Conservation (phyloP, 2,329 filamentous ascomycete species). For the Beauveria pseudobassiana region DNA sequence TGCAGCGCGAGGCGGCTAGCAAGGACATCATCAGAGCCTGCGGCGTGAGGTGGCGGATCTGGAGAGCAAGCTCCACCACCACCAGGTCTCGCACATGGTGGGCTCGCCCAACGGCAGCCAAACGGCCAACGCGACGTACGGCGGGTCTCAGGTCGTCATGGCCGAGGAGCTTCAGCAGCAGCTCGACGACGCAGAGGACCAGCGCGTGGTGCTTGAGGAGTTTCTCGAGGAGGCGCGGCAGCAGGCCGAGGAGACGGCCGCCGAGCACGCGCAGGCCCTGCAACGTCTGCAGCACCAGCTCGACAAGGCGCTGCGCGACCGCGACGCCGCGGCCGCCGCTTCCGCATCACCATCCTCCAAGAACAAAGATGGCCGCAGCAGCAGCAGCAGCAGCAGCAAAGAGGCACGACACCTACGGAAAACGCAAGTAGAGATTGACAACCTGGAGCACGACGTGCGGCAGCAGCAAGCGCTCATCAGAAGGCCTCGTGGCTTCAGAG, state of each 20-base stretch:
- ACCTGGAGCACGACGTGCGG: conserved; percentile 64
- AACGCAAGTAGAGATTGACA: conserved; percentile 56
- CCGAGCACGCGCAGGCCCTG: conserved; percentile 36
- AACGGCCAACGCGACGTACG: conserved; percentile 13
- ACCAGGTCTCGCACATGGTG: conserved; percentile 45
- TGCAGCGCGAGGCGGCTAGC: conserved; percentile 58
- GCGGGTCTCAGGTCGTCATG: neutral
- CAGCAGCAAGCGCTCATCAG: conserved; percentile 62
- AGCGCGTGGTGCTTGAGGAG: conserved; percentile 50
- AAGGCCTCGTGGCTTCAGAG: conserved; percentile 48
- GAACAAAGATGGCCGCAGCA: conserved; percentile 28
- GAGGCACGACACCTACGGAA: conserved; percentile 55
- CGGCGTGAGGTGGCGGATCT: conserved; percentile 60
- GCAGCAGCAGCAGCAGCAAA: conserved; percentile 29
- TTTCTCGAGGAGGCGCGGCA: conserved; percentile 48
- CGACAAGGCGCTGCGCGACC: conserved; percentile 43
- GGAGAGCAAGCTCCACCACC: conserved; percentile 60
- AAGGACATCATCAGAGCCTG: conserved; percentile 53
- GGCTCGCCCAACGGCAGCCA: conserved; percentile 5
- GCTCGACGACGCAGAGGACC: conserved; percentile 51
- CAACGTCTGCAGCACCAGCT: conserved; percentile 41
- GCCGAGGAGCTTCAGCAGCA: conserved; percentile 44
- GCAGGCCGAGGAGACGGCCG: conserved; percentile 40
- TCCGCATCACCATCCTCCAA: conserved; percentile 9
- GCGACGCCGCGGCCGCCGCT: conserved; percentile 23